Evolutionary conservation across 495 filamentous ascomycete genomes (phyloP), one percentile per base, ranked within the genome.

Genomic region (Evernia prunastri): DNA sequence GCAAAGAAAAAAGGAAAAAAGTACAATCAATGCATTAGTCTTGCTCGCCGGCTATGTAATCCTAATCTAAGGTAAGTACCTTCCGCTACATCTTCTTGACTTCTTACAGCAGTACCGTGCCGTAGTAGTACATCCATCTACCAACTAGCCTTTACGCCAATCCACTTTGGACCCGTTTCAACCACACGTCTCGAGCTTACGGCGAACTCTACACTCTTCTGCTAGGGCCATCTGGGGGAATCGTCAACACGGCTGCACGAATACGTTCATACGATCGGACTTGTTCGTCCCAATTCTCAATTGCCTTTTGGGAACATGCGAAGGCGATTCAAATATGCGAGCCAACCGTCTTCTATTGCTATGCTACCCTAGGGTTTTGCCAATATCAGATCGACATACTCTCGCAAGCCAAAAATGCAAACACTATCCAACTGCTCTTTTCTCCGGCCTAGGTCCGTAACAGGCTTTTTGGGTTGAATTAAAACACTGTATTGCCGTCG

Each of bases 381-480:
- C 62, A 37, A 42, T 64, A 35, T 64, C 23, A 56, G 62, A 58
- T 35, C 40, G 10, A 42, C 36, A 59, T 39, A 58, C 62, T 64
- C 31, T 35, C 62, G 45, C 43, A 37, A 39, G 31, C 31, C 31
- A 45, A 58, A 15, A 57, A 23, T 39, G 35, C 36, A 37, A 63
- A 59, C 31, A 51, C 54, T 57, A 53, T 47, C 42, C 56, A 39
- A 29, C 40, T 64, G 42, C 54, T 51, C 56, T 31, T 53, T 49
- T 31, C 56, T 39, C 64, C 64, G 58, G 63, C 64, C 63, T 68
- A 42, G 59, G 35, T 33, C 67, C 66, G 63, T 68, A 56, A 66
- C 29, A 66, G 65, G 63, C 63, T 63, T 66, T 68, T 68, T 62
- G 61, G 47, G 58, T 61, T 53, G 49, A 45, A 62, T 63, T 49